Base-by-base conservation (phyloP, 352 stramenopile species). In the Phytophthora niederhauseri region DNA sequence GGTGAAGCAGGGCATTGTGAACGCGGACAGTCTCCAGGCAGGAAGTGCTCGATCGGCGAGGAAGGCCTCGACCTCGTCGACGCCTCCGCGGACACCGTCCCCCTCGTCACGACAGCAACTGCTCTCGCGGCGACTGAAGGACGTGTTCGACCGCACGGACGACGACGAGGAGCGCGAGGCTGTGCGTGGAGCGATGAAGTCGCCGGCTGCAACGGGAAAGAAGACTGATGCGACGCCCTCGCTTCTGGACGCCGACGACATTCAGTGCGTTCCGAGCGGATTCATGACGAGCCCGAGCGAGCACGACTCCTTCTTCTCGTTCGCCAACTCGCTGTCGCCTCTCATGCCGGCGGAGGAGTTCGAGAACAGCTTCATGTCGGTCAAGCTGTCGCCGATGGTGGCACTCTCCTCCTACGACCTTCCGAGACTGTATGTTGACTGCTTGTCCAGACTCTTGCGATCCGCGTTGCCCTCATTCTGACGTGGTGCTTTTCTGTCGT, bases 261-360 rank as follows among this genome's bases (percentile, higher is more conserved):
- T 81, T 36, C 80, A 78, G 41, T 86, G 75, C 60, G 75, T 66
- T 4, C 84, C 72, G 6, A 84, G 80, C 34, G 73, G 73, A 34
- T 61, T 78, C 2, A 50, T 65, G 20, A 66, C 71, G 5, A 77
- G 64, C 46, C 74, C 65, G 15, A 75, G 76, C 54, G 85, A 95
- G 43, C 81, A 90, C 36, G 87, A 92, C 64, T 89, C 82, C 36
- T 91, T 94, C 61, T 93, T 94, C 59, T 92, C 86, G 22, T 93
- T 94, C 58, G 84, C 77, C 0, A 90, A 91, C 53, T 84, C 84
- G 26, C 76, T 96, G 0, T 93, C 88, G 5, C 85, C 86, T n/a
- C 70, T 94, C 14, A 70, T 84, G 36, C 61, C 73, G 26, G 59
- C 68, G 0, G 86, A 93, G 2, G 85, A 91, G 31, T 78, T 93